Percentiles rank a stretch among this genome's conserved stretches.
phyloP scores from a whole-genome alignment of 371 early-diverging fungal species.

The Blakeslea trispora region DNA sequence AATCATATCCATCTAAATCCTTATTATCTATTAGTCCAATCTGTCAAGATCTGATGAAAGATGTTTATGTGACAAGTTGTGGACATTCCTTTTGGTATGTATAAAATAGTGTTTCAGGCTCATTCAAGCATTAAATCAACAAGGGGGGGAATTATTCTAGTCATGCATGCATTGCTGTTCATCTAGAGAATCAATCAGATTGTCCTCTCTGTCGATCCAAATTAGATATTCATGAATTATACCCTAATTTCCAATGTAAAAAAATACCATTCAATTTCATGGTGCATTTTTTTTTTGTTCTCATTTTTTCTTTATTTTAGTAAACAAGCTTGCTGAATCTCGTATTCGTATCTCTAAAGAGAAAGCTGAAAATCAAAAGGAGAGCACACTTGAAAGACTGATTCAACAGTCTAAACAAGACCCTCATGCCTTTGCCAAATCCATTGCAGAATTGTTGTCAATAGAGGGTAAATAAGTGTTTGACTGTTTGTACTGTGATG shows the following conservation, averaged over 20 bases:
- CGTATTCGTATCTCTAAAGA: slow-evolving; percentile 4
- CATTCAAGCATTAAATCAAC: too few relatives aligned
- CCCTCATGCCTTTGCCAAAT: slow-evolving; percentile 16
- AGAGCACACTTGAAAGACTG: slow-evolving; percentile 22
- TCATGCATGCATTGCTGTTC: slow-evolving; percentile 71
- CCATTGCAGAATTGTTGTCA: slow-evolving; percentile 15
- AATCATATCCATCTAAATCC: not conserved
- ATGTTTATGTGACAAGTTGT: slow-evolving; percentile 80
- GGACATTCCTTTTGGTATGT: slow-evolving; percentile 92
- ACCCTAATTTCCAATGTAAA: slow-evolving; percentile 79
- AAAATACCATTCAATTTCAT: too few relatives aligned
- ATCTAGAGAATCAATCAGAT: slow-evolving; percentile 55
- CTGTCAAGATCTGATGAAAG: slow-evolving; percentile 71
- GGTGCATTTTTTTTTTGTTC: too few relatives aligned
- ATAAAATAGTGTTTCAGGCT: too few relatives aligned
- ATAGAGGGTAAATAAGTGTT: slow-evolving; percentile 21
- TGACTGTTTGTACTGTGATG: too few relatives aligned
- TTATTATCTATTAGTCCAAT: slow-evolving; percentile 58
- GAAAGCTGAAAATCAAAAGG: slow-evolving; percentile 5
- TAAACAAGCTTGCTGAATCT: slow-evolving; percentile 33
- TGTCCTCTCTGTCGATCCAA: slow-evolving; percentile 76
- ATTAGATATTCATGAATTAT: slow-evolving; percentile 65
- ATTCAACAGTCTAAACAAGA: slow-evolving; percentile 23
- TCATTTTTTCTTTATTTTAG: slow-evolving; percentile 9
- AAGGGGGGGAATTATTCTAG: too few relatives aligned